Percentiles rank a stretch among this genome's conserved stretches.
Conservation (phyloP, 2,329 filamentous ascomycete species). For the Pestalotiopsis sp. region DNA sequence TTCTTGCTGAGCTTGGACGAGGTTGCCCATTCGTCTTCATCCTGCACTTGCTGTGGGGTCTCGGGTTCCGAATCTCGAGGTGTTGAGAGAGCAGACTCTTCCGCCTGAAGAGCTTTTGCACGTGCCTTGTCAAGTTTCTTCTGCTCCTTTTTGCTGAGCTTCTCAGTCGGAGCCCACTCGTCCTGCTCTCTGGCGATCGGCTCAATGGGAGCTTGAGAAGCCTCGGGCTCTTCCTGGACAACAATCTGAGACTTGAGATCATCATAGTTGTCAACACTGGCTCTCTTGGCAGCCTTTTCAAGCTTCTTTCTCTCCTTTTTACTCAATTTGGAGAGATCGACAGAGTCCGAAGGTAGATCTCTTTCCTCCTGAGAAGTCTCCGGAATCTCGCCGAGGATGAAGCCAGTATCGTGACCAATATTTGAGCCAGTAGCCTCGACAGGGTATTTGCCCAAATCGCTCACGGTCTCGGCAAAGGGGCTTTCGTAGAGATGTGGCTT, state of each 20-base stretch:
- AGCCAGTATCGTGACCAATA: slow-evolving; percentile 39
- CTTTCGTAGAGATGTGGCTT: slow-evolving; percentile 49
- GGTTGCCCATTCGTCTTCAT: slow-evolving; percentile 30
- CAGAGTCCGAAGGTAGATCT: slow-evolving; percentile 24
- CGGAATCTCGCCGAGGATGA: slow-evolving; percentile 48
- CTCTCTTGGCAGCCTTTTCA: slow-evolving; percentile 37
- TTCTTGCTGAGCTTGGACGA: slow-evolving; percentile 35
- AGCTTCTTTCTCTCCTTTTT: slow-evolving; percentile 39
- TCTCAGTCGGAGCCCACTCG: slow-evolving; percentile 26
- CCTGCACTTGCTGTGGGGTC: slow-evolving; percentile 25
- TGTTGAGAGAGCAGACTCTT: slow-evolving; percentile 17
- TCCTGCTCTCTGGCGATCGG: slow-evolving; percentile 18
- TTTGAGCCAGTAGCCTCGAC: slow-evolving; percentile 32
- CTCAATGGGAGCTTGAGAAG: slow-evolving; percentile 21
- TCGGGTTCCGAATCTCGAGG: slow-evolving; percentile 21
- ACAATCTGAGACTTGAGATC: slow-evolving; percentile 23
- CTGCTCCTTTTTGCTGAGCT: slow-evolving; percentile 39
- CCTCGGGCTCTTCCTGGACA: slow-evolving; percentile 18
- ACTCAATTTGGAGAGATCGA: slow-evolving; percentile 27
- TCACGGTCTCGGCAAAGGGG: slow-evolving; percentile 51
- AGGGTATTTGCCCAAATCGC: slow-evolving; percentile 39
- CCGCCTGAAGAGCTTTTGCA: slow-evolving; percentile 25
- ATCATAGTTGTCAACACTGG: slow-evolving; percentile 20
- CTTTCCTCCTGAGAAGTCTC: slow-evolving; percentile 43
- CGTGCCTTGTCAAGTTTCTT: slow-evolving; percentile 48